phyloP scores from a whole-genome alignment of 176 grass and related monocot species.

The Leersia perrieri region DNA sequence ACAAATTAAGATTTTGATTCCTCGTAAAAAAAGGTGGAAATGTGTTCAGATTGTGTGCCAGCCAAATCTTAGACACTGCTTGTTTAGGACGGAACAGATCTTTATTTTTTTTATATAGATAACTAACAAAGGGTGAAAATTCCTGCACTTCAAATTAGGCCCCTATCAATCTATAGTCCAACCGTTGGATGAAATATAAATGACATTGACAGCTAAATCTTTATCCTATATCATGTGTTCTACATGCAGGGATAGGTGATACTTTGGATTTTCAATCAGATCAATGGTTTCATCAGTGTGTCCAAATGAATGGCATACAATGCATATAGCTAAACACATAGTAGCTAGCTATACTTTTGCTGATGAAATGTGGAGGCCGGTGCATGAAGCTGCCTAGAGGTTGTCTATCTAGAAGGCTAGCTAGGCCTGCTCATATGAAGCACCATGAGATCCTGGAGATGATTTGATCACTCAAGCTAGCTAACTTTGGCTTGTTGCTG shows the following conservation, averaged over 20 bases:
- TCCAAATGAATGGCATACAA: neutral
- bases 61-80: too few relatives aligned
- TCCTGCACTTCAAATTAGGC: neutral
- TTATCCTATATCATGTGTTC: neutral
- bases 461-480: neutral
- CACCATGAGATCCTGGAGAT: neutral
- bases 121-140: too few relatives aligned
- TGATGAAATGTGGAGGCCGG: slow-evolving; percentile 1
- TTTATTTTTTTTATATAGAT: too few relatives aligned
- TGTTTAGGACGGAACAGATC: too few relatives aligned
- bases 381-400: neutral
- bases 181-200: too few relatives aligned
- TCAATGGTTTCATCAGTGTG: neutral
- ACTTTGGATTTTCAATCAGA: neutral
- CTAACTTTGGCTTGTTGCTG: slow-evolving; percentile 7
- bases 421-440: neutral
- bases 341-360: neutral
- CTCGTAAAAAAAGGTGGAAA: neutral
- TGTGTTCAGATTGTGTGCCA: neutral
- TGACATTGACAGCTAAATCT: neutral
- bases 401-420: neutral
- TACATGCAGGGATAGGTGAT: neutral
- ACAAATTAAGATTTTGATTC: neutral
- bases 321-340: neutral
- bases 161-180: too few relatives aligned